These are phyloP conservation scores for Tuber microsphaerosporum DNA, from an alignment of 495 filamentous ascomycete genomes.

Conservation along the genomic window DNA sequence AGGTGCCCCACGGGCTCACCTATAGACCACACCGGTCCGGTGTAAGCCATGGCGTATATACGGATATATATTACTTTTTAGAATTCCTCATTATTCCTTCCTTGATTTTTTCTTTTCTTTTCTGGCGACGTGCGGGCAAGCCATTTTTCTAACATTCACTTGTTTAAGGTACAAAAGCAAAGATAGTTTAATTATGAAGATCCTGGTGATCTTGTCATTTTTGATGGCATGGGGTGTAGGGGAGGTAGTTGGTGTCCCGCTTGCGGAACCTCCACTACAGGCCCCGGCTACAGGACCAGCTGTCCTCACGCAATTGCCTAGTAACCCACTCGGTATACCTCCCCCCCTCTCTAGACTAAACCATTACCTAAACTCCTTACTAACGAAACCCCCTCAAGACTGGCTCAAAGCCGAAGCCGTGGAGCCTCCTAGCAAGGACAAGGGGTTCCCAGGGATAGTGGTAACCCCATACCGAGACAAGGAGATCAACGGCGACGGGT, in stretches of 20 bases:
- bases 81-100: not conserved
- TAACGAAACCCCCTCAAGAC: not conserved
- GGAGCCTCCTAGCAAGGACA: not conserved
- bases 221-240: not conserved
- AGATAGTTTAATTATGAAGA: not conserved
- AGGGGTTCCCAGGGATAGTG: not conserved
- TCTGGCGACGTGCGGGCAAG: not conserved
- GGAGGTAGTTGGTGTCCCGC: not conserved
- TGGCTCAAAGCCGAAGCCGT: not conserved
- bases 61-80: not conserved
- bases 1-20: not conserved
- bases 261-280: not conserved
- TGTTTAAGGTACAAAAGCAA: not conserved
- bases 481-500: not conserved
- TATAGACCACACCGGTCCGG: not conserved
- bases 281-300: not conserved
- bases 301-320: not conserved
- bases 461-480: conserved; percentile 10
- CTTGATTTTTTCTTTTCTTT: not conserved
- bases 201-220: not conserved
- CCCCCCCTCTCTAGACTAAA: not conserved
- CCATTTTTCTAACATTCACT: not conserved
- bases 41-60: not conserved
- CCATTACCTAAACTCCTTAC: not conserved
- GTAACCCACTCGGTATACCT: not conserved